phyloP scores from a whole-genome alignment of 2,329 filamentous ascomycete genomes.

The Lasiodiplodia sp. region DNA sequence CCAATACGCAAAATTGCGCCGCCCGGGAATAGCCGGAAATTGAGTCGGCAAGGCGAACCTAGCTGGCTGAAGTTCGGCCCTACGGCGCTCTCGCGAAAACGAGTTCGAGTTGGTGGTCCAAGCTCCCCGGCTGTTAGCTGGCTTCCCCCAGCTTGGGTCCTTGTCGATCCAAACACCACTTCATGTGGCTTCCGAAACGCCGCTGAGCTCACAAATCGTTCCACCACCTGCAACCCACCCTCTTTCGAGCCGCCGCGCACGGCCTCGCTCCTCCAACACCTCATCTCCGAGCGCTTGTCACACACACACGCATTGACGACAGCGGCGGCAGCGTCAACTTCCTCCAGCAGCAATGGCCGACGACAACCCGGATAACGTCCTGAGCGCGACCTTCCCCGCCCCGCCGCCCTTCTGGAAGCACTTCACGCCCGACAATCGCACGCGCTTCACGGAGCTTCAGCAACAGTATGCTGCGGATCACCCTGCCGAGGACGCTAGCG shows the following conservation, averaged over 20 bases:
- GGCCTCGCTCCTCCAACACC: neutral
- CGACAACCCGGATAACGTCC: slow-evolving; percentile 52
- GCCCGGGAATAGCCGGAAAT: slow-evolving; percentile 9
- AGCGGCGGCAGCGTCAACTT: neutral
- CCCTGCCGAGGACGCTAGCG: slow-evolving; percentile 30
- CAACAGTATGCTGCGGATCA: slow-evolving; percentile 39
- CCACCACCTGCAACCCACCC: neutral
- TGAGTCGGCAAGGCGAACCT: neutral
- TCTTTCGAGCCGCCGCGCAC: neutral
- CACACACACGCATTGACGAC: neutral
- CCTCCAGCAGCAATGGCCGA: slow-evolving; percentile 64
- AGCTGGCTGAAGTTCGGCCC: neutral
- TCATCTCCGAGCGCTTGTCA: no score
- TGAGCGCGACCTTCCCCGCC: slow-evolving; percentile 75
- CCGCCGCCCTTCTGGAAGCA: slow-evolving; percentile 90
- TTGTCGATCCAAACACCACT: neutral
- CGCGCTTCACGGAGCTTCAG: slow-evolving; percentile 62
- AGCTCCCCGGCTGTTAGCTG: slow-evolving; percentile 4
- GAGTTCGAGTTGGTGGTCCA: slow-evolving; percentile 4
- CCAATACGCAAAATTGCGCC: neutral
- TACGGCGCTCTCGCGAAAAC: neutral
- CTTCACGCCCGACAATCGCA: slow-evolving; percentile 79
- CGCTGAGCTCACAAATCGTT: neutral
- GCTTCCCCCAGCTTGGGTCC: slow-evolving; percentile 1
- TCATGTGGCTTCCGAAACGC: neutral